A percentile compares a stretch with the other conserved stretches of the same genome.
Conservation (phyloP, 768 basidiomycete genomes). For the Podaxis pistillaris region DNA sequence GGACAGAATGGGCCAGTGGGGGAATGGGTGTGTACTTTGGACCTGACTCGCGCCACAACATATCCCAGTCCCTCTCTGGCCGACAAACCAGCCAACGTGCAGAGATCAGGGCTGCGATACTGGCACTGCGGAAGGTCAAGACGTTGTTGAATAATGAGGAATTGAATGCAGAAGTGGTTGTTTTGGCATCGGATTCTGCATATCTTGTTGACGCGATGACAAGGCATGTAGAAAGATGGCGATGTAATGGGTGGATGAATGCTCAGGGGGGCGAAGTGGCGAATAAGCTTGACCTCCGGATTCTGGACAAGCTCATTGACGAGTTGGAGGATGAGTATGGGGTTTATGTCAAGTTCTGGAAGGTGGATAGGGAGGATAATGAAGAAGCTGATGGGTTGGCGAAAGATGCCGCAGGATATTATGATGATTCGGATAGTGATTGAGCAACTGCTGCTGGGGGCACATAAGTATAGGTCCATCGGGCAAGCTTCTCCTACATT, state of each 20-base stretch:
- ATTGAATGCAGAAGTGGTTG: background rate
- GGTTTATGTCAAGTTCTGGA: background rate
- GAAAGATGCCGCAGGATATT: background rate
- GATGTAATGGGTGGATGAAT: constrained; percentile 3
- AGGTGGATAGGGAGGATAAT: background rate
- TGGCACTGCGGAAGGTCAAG: constrained; percentile 6
- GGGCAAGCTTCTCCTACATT: background rate
- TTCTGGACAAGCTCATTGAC: background rate
- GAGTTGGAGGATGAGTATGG: background rate
- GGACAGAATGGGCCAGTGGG: background rate
- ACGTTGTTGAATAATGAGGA: constrained; percentile 1
- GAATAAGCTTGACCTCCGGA: background rate
- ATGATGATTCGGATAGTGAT: background rate
- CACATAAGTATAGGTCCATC: no score
- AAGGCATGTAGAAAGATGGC: constrained; percentile 8
- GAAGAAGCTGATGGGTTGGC: background rate
- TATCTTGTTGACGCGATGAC: constrained; percentile 13
- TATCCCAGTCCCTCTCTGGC: background rate
- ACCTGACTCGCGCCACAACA: background rate
- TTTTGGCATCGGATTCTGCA: constrained; percentile 11
- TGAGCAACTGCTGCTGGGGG: no score
- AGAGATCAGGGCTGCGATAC: constrained; percentile 8
- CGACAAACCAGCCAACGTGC: background rate
- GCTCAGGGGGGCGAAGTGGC: background rate
- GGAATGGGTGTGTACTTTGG: background rate